These are phyloP conservation scores for Dactylonectria estremocensis DNA, from an alignment of 2,329 filamentous ascomycete genomes.

Conservation along the genomic window DNA sequence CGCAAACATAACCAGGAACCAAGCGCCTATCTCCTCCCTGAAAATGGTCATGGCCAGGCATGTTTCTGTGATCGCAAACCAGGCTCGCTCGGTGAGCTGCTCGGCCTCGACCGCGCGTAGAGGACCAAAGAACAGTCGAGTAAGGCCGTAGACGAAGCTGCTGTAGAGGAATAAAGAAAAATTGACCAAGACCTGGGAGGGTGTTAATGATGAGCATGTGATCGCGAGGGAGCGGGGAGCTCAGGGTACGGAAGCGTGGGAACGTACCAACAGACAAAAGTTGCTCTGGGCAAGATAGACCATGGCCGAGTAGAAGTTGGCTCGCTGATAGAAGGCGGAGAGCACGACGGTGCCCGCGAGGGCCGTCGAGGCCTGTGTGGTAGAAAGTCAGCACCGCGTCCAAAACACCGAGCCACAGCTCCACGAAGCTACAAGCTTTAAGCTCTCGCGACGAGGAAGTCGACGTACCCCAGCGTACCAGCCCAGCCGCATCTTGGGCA, in stretches of 20 bases:
- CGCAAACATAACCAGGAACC: slow-evolving; percentile 98
- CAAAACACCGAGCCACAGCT: slow-evolving; percentile 39
- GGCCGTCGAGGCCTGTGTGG: slow-evolving; percentile 79
- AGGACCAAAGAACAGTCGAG: slow-evolving; percentile 90
- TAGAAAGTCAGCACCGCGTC: slow-evolving; percentile 38
- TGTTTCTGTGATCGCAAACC: slow-evolving; percentile 98
- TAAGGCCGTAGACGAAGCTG: slow-evolving; percentile 87
- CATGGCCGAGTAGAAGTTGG: slow-evolving; percentile 98
- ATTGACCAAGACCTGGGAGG: slow-evolving; percentile 86
- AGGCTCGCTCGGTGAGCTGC: slow-evolving; percentile 96
- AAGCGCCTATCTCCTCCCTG: slow-evolving; percentile 92
- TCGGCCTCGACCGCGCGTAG: slow-evolving; percentile 96
- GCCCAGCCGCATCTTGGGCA: slow-evolving; percentile 69
- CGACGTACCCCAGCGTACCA: slow-evolving; percentile 74
- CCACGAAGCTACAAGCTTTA: slow-evolving; percentile 41
- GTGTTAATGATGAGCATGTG: slow-evolving; percentile 27
- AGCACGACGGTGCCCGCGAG: slow-evolving; percentile 88
- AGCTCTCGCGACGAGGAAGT: slow-evolving; percentile 10
- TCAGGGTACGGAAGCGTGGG: slow-evolving; percentile 16
- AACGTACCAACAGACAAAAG: slow-evolving; percentile 87
- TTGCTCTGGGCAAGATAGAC: slow-evolving; percentile 98
- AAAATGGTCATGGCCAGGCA: slow-evolving; percentile 99
- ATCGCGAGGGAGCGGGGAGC: slow-evolving; percentile 3
- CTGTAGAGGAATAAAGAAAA: slow-evolving; percentile 86
- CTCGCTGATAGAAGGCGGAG: slow-evolving; percentile 92